These are phyloP conservation scores for Fusarium sp. DNA, from an alignment of 2,329 filamentous ascomycete species.

Conservation along the genomic window DNA sequence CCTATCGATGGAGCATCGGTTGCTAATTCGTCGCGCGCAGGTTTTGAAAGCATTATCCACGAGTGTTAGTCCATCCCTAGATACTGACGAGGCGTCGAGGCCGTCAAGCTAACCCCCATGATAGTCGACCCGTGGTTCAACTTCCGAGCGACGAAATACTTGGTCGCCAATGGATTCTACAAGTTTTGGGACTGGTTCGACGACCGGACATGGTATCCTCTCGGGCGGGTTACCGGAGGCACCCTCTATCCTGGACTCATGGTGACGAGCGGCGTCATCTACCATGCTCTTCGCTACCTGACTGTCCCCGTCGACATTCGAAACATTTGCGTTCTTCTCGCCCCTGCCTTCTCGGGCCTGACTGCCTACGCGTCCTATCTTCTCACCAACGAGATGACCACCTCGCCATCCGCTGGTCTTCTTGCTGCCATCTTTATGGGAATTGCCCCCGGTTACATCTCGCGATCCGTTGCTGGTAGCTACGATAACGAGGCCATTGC, in stretches of 20 bases:
- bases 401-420: conserved; percentile 93
- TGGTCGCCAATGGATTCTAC: conserved; percentile 97
- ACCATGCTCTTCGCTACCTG: conserved; percentile 89
- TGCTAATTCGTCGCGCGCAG: conserved; percentile 61
- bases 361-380: conserved; percentile 95
- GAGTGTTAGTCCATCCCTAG: conserved; percentile 79
- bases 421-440: conserved; percentile 97
- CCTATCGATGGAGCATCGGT: not conserved
- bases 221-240: conserved; percentile 96
- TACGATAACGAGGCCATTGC: conserved; percentile 99
- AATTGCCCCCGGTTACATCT: conserved; percentile 97
- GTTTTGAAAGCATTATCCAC: conserved; percentile 99
- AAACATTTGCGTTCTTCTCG: conserved; percentile 97
- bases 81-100: conserved; percentile 25
- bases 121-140: conserved; percentile 99
- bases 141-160: conserved; percentile 97
- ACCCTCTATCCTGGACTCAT: conserved; percentile 99
- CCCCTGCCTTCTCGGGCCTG: conserved; percentile 92
- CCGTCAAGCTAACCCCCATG: conserved; percentile 46
- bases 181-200: conserved; percentile 99
- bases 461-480: conserved; percentile 94
- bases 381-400: conserved; percentile 96
- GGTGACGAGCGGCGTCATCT: conserved; percentile 98
- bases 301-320: conserved; percentile 96
- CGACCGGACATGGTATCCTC: conserved; percentile 99